Evolutionary conservation across 352 stramenopile species (phyloP).

Genomic region (Phytophthora europaea): DNA sequence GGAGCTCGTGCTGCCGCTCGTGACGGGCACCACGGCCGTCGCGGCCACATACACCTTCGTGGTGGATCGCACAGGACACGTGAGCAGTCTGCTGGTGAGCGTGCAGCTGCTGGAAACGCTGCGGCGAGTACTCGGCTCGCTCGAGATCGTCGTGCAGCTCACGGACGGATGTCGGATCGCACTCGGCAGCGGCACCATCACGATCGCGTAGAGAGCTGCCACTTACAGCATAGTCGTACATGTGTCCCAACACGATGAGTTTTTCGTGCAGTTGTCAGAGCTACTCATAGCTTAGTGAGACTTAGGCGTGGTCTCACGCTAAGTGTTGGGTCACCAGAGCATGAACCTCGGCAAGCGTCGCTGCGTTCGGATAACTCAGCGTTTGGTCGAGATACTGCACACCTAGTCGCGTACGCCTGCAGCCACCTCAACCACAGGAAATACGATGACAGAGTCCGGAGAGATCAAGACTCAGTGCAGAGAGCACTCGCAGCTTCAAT

Average conservation of each 20-base stretch:
- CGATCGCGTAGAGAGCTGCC: constrained; percentile 19
- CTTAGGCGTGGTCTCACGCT: background rate
- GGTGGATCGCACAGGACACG: constrained; percentile 29
- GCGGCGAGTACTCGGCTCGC: constrained; percentile 35
- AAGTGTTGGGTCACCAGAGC: background rate
- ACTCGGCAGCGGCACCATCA: constrained; percentile 40
- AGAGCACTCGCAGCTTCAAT: background rate
- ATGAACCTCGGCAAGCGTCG: background rate
- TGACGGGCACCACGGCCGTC: constrained; percentile 33
- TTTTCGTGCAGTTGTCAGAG: background rate
- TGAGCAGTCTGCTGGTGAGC: constrained; percentile 33
- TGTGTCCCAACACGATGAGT: background rate
- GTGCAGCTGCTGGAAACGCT: constrained; percentile 47
- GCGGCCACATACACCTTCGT: constrained; percentile 39
- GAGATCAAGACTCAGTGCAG: background rate
- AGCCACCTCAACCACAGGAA: background rate
- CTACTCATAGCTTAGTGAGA: background rate
- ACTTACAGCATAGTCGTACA: background rate
- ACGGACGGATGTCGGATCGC: constrained; percentile 28
- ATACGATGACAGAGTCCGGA: background rate
- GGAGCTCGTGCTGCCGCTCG: constrained; percentile 25
- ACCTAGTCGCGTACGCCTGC: background rate
- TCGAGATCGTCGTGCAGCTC: constrained; percentile 29
- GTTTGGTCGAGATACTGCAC: background rate
- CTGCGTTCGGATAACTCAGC: constrained; percentile 1